A percentile compares a stretch with the other conserved stretches of the same genome.
These are phyloP conservation scores for Protomyces pachydermus DNA, from an alignment of 1,139 yeast species.

Conservation along the genomic window DNA sequence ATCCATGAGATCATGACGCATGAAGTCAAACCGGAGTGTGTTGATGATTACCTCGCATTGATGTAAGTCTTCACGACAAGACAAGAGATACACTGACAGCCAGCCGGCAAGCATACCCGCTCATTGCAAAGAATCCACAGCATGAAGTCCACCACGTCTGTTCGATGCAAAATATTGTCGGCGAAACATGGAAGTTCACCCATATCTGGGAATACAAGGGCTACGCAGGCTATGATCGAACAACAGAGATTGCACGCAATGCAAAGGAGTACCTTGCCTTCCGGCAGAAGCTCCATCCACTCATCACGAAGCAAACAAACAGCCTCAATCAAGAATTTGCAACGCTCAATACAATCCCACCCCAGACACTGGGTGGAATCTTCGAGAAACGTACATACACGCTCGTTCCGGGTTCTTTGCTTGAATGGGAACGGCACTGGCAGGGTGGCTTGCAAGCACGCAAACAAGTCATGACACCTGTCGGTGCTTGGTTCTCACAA, in stretches of 20 bases:
- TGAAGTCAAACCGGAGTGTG: conserved; percentile 40
- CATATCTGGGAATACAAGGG: conserved; percentile 48
- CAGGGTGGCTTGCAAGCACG: conserved; percentile 43
- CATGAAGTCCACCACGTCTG: conserved; percentile 43
- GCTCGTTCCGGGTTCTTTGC: conserved; percentile 42
- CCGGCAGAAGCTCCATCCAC: conserved; percentile 38
- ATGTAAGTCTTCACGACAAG: conserved; percentile 30
- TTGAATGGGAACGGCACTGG: conserved; percentile 47
- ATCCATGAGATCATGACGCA: conserved; percentile 44
- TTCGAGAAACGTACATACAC: conserved; percentile 45
- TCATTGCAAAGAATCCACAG: conserved; percentile 38
- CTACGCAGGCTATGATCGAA: conserved; percentile 43
- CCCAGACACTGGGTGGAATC: conserved; percentile 44
- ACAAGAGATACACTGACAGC: neutral
- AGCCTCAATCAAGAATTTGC: conserved; percentile 44
- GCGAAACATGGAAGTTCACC: conserved; percentile 41
- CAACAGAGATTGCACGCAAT: conserved; percentile 40
- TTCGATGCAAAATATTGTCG: conserved; percentile 44
- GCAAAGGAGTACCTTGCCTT: conserved; percentile 38
- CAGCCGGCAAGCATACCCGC: conserved; percentile 37
- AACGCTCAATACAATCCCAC: conserved; percentile 47
- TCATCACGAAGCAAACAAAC: conserved; percentile 40
- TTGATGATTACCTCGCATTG: conserved; percentile 41
- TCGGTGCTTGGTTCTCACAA: conserved; percentile 47
- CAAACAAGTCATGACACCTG: conserved; percentile 47